A percentile compares a stretch with the other conserved stretches of the same genome.
Evolutionary conservation across 202 grass and related monocot genomes (phyloP).

Genomic region (Schoenoplectus triqueter): DNA sequence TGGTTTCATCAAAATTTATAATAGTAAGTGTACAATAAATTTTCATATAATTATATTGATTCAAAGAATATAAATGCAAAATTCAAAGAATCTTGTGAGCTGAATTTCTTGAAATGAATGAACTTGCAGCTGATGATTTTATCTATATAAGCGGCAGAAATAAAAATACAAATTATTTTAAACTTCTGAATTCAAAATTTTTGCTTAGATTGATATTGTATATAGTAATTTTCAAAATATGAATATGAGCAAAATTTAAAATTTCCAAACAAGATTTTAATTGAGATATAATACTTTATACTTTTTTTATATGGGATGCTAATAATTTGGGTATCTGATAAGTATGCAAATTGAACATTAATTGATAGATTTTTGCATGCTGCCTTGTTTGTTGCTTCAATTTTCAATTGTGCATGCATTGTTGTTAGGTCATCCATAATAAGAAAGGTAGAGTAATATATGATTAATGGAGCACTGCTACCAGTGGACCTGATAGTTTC

Average conservation of each 20-base stretch:
- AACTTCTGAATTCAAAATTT: neutral
- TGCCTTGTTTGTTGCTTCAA: neutral
- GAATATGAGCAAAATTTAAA: neutral
- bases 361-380: neutral
- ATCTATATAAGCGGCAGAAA: neutral
- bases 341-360: neutral
- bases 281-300: neutral
- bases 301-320: neutral
- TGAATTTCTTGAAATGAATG: neutral
- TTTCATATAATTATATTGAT: neutral
- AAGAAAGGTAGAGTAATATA: neutral
- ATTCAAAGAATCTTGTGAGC: neutral
- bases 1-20: neutral
- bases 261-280: too few species aligned
- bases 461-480: neutral
- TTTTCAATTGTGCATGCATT: neutral
- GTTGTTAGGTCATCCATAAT: neutral
- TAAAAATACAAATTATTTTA: neutral
- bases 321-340: neutral
- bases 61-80: neutral
- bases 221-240: neutral
- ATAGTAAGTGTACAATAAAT: neutral
- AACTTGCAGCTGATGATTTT: neutral
- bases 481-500: neutral
- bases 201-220: neutral